These are phyloP conservation scores for Dioscorea zingiberensis DNA, from an alignment of 106 monocot species.

Conservation along the genomic window DNA sequence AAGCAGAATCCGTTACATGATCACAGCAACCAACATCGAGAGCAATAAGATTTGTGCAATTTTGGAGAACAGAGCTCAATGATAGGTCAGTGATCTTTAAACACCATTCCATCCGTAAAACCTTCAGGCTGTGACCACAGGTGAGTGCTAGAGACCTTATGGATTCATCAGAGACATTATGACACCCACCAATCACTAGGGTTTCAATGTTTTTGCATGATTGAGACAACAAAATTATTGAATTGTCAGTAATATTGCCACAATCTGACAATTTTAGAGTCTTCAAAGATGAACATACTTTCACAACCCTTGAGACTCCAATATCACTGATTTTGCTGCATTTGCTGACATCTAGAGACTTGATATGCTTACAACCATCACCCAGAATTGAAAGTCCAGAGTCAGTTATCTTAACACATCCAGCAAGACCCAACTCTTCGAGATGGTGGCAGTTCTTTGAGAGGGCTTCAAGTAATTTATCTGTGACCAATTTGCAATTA, in stretches of 20 bases:
- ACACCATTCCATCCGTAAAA: conserved; percentile 75
- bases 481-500: conserved; percentile 58
- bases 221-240: conserved; percentile 48
- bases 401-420: conserved; percentile 69
- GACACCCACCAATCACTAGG: conserved; percentile 71
- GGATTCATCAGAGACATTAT: conserved; percentile 52
- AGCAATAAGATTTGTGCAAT: conserved; percentile 56
- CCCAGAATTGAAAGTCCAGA: conserved; percentile 49
- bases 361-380: conserved; percentile 59
- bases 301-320: conserved; percentile 48
- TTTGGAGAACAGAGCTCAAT: conserved; percentile 39
- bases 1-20: conserved; percentile 65
- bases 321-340: conserved; percentile 68
- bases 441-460: conserved; percentile 54
- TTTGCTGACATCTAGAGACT: conserved; percentile 69
- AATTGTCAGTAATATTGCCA: conserved; percentile 36
- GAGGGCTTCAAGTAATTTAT: conserved; percentile 43
- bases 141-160: conserved; percentile 34
- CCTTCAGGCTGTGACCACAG: conserved; percentile 37
- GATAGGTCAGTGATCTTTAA: conserved; percentile 55
- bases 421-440: conserved; percentile 55
- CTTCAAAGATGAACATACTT: conserved; percentile 47
- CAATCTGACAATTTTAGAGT: conserved; percentile 67
- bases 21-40: conserved; percentile 83
- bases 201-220: conserved; percentile 70